A percentile compares a stretch with the other conserved stretches of the same genome.
phyloP scores from a whole-genome alignment of 768 basidiomycete species.

The Coprinopsis strossmayeri region DNA sequence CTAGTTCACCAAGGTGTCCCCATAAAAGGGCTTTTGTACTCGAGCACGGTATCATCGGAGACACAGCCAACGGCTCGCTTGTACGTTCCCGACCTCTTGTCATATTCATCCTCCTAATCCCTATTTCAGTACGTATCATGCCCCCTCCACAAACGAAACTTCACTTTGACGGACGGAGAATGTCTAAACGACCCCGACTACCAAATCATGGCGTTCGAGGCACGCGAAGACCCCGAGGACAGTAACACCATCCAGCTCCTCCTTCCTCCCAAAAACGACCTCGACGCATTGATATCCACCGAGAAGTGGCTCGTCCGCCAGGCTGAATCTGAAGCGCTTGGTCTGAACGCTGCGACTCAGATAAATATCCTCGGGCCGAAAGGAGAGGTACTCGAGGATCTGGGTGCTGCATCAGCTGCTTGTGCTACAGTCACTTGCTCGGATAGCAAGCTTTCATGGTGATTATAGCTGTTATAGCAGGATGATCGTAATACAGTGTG shows the following conservation, averaged over 20 bases:
- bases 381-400: background rate
- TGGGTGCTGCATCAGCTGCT: background rate
- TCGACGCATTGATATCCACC: slow-evolving; percentile 59
- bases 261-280: slow-evolving; percentile 46
- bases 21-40: slow-evolving; percentile 59
- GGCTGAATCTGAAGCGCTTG: slow-evolving; percentile 36
- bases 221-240: slow-evolving; percentile 32
- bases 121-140: slow-evolving; percentile 29
- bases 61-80: slow-evolving; percentile 49
- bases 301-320: slow-evolving; percentile 58
- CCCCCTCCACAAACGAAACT: slow-evolving; percentile 66
- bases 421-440: slow-evolving; percentile 9
- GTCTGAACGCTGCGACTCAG: slow-evolving; percentile 23
- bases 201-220: slow-evolving; percentile 56
- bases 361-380: slow-evolving; percentile 22
- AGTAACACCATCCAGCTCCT: slow-evolving; percentile 34
- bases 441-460: slow-evolving; percentile 16
- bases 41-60: slow-evolving; percentile 63
- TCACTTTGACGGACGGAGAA: slow-evolving; percentile 44
- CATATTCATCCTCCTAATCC: background rate
- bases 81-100: slow-evolving; percentile 24
- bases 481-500: background rate
- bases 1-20: slow-evolving; percentile 8
- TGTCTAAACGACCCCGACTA: slow-evolving; percentile 57
- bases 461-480: slow-evolving; percentile 1